Conservation (phyloP, 495 filamentous ascomycete genomes). For the Schizothecium vesticola region DNA sequence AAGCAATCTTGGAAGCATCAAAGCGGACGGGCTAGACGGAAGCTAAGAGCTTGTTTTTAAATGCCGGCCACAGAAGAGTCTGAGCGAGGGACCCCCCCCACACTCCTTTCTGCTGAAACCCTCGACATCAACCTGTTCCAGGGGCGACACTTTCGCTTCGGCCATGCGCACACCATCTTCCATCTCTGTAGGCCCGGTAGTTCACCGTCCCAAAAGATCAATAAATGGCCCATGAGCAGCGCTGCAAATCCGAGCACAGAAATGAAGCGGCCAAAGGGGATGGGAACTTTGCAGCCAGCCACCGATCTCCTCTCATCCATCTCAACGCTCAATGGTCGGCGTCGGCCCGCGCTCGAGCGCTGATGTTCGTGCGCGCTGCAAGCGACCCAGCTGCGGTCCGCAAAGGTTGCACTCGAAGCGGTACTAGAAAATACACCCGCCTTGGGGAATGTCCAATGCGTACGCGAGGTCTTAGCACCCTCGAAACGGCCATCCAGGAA, state of each 20-base stretch:
- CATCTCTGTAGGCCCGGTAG: not conserved
- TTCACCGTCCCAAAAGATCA: not conserved
- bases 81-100: not conserved
- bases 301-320: not conserved
- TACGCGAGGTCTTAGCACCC: not conserved
- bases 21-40: not conserved
- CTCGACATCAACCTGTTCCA: not conserved
- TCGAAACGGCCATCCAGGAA: not conserved
- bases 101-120: not conserved
- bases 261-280: not conserved
- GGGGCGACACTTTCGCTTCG: not conserved
- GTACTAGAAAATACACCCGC: not conserved
- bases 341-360: not conserved
- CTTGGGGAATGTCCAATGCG: not conserved
- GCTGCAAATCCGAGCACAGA: not conserved
- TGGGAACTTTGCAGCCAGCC: not conserved
- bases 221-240: not conserved
- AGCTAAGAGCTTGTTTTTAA: not conserved
- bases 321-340: not conserved
- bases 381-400: not conserved
- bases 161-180: not conserved
- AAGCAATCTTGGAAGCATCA: not conserved
- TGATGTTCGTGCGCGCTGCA: not conserved
- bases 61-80: not conserved
- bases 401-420: not conserved